Evolutionary conservation across 1,284 basidiomycete species (phyloP).

Genomic region (Trichosporon sp.): DNA sequence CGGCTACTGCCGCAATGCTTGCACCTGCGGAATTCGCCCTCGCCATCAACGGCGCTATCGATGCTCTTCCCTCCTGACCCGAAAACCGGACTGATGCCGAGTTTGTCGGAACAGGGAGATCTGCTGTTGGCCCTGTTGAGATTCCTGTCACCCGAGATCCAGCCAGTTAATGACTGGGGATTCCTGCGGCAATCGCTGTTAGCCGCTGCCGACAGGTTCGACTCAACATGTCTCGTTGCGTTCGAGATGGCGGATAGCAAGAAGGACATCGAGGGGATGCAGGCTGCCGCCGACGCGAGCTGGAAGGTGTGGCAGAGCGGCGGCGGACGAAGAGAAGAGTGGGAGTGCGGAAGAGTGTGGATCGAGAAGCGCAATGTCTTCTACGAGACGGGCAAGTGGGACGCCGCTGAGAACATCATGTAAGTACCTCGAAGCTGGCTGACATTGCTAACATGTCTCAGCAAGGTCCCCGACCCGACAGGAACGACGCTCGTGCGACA

Average conservation of each 20-base stretch:
- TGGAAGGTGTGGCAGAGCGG: constrained; percentile 67
- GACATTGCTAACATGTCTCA: constrained; percentile 5
- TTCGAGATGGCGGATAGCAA: constrained; percentile 76
- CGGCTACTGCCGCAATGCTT: constrained; percentile 33
- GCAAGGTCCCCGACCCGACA: constrained; percentile 28
- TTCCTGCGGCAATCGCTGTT: constrained; percentile 62
- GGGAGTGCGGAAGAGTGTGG: constrained; percentile 89
- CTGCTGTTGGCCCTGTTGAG: constrained; percentile 32
- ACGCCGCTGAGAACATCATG: constrained; percentile 77
- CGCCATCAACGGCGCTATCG: constrained; percentile 53
- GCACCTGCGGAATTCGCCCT: constrained; percentile 52
- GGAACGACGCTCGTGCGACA: constrained; percentile 35
- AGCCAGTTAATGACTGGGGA: constrained; percentile 65
- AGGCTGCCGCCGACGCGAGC: constrained; percentile 67
- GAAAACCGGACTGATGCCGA: constrained; percentile 25
- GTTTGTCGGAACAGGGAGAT: constrained; percentile 30
- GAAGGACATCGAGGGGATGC: constrained; percentile 67
- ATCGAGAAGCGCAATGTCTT: constrained; percentile 91
- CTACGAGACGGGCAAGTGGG: constrained; percentile 73
- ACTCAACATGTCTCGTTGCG: constrained; percentile 70
- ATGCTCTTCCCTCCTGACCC: constrained; percentile 54
- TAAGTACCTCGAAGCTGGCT: constrained; percentile 50
- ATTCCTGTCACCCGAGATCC: constrained; percentile 60
- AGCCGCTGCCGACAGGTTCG: constrained; percentile 76
- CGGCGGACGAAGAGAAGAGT: constrained; percentile 54